These are phyloP conservation scores for Carex pumila DNA, from an alignment of 176 grass and related monocot genomes.

Conservation along the genomic window DNA sequence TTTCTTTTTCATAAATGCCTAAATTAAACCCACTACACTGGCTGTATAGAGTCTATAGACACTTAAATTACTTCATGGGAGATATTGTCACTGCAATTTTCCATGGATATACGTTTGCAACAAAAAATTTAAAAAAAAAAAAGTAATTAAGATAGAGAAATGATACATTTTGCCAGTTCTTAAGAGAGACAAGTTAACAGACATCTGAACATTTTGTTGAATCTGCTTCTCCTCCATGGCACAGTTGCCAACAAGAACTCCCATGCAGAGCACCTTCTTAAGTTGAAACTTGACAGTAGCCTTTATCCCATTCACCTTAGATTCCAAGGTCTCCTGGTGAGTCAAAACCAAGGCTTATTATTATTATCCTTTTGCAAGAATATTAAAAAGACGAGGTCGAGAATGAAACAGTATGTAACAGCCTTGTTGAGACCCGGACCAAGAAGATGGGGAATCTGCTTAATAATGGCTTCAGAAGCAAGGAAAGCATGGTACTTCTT, in stretches of 20 bases:
- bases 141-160: neutral
- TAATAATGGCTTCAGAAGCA: conserved; percentile 87
- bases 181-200: conserved; percentile 83
- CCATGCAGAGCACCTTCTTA: conserved; percentile 95
- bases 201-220: conserved; percentile 67
- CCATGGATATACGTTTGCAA: neutral
- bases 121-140: neutral
- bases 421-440: conserved; percentile 97
- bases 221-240: conserved; percentile 90
- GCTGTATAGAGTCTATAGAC: too few relatives aligned
- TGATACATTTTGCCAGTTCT: conserved; percentile 83
- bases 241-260: conserved; percentile 69
- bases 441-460: conserved; percentile 86
- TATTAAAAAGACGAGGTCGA: neutral
- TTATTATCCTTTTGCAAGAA: neutral
- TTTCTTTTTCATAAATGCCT: too few relatives aligned
- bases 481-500: conserved; percentile 94
- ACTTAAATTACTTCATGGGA: too few relatives aligned
- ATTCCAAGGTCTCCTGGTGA: conserved; percentile 69
- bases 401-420: conserved; percentile 26
- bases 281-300: conserved; percentile 83
- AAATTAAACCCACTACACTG: too few relatives aligned
- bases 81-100: too few relatives aligned
- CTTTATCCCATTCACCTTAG: conserved; percentile 80
- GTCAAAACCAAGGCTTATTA: neutral